Conservation (phyloP, 768 basidiomycete species). For the Tulasnella sp. region DNA sequence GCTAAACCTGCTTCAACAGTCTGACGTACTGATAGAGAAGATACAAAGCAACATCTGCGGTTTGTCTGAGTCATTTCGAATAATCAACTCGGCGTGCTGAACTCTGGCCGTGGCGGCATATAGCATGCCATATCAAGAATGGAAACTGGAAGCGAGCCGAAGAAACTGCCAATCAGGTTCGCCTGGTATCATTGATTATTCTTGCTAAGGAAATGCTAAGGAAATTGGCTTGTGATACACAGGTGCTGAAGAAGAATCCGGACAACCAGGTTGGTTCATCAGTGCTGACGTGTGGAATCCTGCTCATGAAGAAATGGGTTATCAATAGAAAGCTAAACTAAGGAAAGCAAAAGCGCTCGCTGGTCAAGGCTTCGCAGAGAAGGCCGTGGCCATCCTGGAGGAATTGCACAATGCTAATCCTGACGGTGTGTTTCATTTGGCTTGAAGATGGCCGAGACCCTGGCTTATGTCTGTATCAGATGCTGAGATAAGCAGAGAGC, state of each 20-base stretch:
- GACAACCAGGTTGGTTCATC: slow-evolving; percentile 36
- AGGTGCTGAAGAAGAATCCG: slow-evolving; percentile 68
- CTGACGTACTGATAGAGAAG: slow-evolving; percentile 66
- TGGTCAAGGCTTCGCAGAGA: slow-evolving; percentile 66
- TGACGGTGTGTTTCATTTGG: slow-evolving; percentile 33
- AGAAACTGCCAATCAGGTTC: slow-evolving; percentile 72
- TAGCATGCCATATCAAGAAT: slow-evolving; percentile 67
- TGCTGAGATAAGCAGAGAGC: slow-evolving; percentile 50
- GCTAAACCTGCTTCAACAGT: slow-evolving; percentile 28
- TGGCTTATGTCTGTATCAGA: slow-evolving; percentile 30
- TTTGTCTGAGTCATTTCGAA: not conserved
- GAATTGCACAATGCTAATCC: slow-evolving; percentile 56
- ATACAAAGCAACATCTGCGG: slow-evolving; percentile 71
- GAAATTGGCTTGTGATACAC: not conserved
- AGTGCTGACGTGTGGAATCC: not conserved
- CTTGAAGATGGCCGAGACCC: not conserved
- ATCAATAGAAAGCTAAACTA: slow-evolving; percentile 52
- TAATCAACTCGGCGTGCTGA: not conserved
- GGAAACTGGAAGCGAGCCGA: slow-evolving; percentile 67
- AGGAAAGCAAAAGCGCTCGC: slow-evolving; percentile 71
- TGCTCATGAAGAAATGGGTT: too few species aligned
- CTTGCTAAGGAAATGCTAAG: not conserved
- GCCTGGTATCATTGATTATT: not conserved
- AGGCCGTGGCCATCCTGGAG: slow-evolving; percentile 50
- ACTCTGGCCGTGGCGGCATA: not conserved